Conservation (phyloP, 495 filamentous ascomycete genomes). For the Penicillium longicatenatum region DNA sequence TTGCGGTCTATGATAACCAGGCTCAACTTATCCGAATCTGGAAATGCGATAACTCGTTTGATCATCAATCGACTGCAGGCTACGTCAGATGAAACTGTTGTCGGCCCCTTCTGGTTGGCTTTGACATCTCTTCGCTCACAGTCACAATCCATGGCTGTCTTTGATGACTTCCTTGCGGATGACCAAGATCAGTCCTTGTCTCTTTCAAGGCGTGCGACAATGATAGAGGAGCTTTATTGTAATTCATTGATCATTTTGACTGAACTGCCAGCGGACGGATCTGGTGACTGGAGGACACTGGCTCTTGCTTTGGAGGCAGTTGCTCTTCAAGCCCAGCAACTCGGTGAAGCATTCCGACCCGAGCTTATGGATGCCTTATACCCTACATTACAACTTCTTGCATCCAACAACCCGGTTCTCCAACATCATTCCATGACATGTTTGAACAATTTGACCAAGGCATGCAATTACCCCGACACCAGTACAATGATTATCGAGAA, state of each 20-base stretch:
- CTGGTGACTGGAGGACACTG: slow-evolving; percentile 66
- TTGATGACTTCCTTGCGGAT: slow-evolving; percentile 66
- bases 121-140: slow-evolving; percentile 65
- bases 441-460: slow-evolving; percentile 72
- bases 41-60: slow-evolving; percentile 50
- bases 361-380: slow-evolving; percentile 93
- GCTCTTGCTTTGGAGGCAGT: slow-evolving; percentile 76
- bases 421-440: slow-evolving; percentile 82
- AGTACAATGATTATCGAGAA: slow-evolving; percentile 86
- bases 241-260: slow-evolving; percentile 68
- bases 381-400: slow-evolving; percentile 83
- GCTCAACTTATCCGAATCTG: slow-evolving; percentile 43
- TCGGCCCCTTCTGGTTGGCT: slow-evolving; percentile 82
- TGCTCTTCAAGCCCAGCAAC: slow-evolving; percentile 68
- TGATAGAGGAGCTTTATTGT: slow-evolving; percentile 79
- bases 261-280: slow-evolving; percentile 48
- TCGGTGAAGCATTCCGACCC: slow-evolving; percentile 68
- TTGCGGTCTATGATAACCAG: slow-evolving; percentile 48
- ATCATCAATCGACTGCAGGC: slow-evolving; percentile 61
- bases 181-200: slow-evolving; percentile 38
- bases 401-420: slow-evolving; percentile 65
- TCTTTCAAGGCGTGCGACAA: slow-evolving; percentile 49
- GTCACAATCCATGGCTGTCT: slow-evolving; percentile 45
- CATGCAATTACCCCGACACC: slow-evolving; percentile 75
- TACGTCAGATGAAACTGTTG: slow-evolving; percentile 52